Conservation (phyloP, 768 basidiomycete genomes). For the Cantharellus anzutake region DNA sequence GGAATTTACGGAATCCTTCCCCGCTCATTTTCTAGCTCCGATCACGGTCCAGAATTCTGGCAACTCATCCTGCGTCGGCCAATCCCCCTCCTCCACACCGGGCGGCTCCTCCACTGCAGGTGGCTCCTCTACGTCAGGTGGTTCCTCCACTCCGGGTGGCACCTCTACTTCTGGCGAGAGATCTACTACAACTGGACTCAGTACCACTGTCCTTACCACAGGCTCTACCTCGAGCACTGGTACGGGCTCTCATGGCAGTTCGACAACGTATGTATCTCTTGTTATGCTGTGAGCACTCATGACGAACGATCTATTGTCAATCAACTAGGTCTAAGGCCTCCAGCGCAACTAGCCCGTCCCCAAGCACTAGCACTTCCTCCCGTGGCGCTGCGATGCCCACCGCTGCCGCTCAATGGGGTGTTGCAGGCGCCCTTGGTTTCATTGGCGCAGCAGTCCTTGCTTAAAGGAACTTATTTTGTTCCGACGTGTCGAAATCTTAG, state of each 20-base stretch:
- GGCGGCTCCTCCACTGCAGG: neutral
- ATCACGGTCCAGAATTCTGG: slow-evolving; percentile 2
- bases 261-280: neutral
- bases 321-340: no score
- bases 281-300: no score
- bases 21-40: neutral
- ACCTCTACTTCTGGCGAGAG: neutral
- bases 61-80: slow-evolving; percentile 3
- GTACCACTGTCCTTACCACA: neutral
- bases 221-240: neutral
- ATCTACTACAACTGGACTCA: neutral
- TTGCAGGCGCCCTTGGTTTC: neutral
- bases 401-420: neutral
- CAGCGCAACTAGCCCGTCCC: neutral
- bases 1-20: neutral
- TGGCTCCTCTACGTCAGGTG: neutral
- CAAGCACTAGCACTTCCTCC: neutral
- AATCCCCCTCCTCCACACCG: neutral
- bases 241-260: neutral
- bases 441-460: neutral
- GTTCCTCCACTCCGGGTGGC: neutral
- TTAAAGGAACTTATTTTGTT: neutral
- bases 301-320: no score
- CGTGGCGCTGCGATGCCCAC: neutral
- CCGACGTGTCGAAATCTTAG: no score